Conservation (phyloP, 2,329 filamentous ascomycete species). For the Fusarium equiseti region DNA sequence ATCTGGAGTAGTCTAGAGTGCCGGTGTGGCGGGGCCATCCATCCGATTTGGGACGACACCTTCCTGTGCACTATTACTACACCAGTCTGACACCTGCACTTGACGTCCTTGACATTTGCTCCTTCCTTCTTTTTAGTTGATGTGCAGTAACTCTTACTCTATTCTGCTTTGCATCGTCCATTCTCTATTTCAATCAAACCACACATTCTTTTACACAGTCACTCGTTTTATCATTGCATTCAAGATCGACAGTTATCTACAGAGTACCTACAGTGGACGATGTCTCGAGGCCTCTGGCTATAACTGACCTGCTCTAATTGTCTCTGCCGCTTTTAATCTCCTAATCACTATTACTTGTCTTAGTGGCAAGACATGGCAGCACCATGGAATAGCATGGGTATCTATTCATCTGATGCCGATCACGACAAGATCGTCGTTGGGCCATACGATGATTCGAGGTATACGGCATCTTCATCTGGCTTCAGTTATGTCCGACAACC, state of each 20-base stretch:
- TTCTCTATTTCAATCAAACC: neutral
- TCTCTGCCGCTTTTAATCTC: neutral
- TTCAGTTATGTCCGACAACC: conserved; percentile 38
- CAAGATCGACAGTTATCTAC: neutral
- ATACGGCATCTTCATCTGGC: conserved; percentile 34
- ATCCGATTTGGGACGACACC: conserved; percentile 13
- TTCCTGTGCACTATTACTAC: neutral
- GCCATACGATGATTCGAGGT: conserved; percentile 34
- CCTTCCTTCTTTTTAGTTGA: conserved; percentile 1
- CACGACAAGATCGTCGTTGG: conserved; percentile 28
- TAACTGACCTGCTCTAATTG: neutral
- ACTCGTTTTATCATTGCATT: neutral
- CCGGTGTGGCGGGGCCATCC: conserved; percentile 6
- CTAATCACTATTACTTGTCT: conserved; percentile 1
- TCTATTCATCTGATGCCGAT: conserved; percentile 24
- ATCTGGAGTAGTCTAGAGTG: conserved; percentile 12
- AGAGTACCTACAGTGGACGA: conserved; percentile 1
- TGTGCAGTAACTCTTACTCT: neutral
- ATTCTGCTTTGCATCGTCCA: neutral
- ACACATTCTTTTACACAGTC: conserved; percentile 5
- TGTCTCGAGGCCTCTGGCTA: conserved; percentile 21
- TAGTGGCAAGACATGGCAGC: conserved; percentile 36
- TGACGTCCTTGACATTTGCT: conserved; percentile 7
- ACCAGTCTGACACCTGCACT: neutral
- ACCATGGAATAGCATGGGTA: conserved; percentile 36